These are phyloP conservation scores for Phytophthora pini DNA, from an alignment of 352 stramenopile genomes.

Conservation along the genomic window DNA sequence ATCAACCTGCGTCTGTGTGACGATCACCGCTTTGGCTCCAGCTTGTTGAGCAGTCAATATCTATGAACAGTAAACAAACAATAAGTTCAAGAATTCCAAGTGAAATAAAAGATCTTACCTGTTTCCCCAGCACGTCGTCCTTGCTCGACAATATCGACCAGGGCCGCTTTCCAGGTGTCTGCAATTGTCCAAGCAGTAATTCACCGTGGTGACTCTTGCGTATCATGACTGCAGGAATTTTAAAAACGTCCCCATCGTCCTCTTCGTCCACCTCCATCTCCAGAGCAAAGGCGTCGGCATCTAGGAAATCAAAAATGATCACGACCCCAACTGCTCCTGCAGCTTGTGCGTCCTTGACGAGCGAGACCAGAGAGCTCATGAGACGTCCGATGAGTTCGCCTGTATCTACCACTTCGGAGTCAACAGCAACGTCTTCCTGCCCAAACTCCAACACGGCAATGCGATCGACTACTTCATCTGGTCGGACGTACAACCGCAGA, in stretches of 20 bases:
- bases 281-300: conserved; percentile 70
- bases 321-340: conserved; percentile 59
- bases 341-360: conserved; percentile 76
- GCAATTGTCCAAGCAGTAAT: conserved; percentile 61
- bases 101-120: conserved; percentile 38
- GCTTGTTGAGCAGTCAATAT: conserved; percentile 68
- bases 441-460: conserved; percentile 79
- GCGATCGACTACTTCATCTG: conserved; percentile 65
- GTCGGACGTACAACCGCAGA: conserved; percentile 69
- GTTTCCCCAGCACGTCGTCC: conserved; percentile 71
- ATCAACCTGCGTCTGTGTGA: conserved; percentile 65
- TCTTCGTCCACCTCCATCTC: conserved; percentile 56
- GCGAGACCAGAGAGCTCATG: conserved; percentile 74
- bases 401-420: conserved; percentile 59
- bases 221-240: conserved; percentile 74
- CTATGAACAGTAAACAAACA: conserved; percentile 25
- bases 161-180: conserved; percentile 34
- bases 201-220: conserved; percentile 62
- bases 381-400: conserved; percentile 66
- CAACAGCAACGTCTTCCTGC: conserved; percentile 62
- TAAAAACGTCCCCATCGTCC: conserved; percentile 43
- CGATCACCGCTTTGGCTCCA: conserved; percentile 69
- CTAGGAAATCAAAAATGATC: conserved; percentile 75
- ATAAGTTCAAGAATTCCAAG: no score
- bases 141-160: conserved; percentile 64